These are phyloP conservation scores for Phytomonas sp. DNA, from an alignment of 208 protist genomes.

Conservation along the genomic window DNA sequence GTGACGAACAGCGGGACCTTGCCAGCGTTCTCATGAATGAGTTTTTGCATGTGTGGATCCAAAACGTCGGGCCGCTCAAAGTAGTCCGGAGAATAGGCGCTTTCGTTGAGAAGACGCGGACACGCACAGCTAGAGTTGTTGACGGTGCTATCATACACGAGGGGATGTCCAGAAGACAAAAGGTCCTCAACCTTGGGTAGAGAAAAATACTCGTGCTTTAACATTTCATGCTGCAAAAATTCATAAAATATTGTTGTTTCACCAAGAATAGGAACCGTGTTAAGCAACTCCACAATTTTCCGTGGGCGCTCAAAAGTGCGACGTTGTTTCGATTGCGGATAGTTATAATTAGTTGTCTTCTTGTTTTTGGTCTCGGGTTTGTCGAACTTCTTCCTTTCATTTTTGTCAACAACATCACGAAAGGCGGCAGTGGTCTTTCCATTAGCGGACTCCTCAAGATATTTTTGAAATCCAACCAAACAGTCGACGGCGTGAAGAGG, in stretches of 20 bases:
- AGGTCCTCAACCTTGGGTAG: constrained; percentile 41
- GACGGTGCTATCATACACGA: constrained; percentile 54
- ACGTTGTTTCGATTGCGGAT: constrained; percentile 9
- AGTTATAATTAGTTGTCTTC: constrained; percentile 10
- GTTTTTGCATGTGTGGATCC: constrained; percentile 42
- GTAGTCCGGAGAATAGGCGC: constrained; percentile 22
- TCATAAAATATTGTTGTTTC: constrained; percentile 24
- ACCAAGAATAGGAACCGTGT: constrained; percentile 28
- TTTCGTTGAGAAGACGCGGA: constrained; percentile 39
- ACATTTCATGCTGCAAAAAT: constrained; percentile 36
- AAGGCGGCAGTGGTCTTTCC: not conserved
- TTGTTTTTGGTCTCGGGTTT: constrained; percentile 9
- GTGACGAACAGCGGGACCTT: constrained; percentile 54
- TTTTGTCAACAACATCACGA: constrained; percentile 9
- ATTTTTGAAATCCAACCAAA: constrained; percentile 14
- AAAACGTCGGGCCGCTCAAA: constrained; percentile 31
- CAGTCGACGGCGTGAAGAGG: constrained; percentile 42
- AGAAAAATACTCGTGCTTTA: constrained; percentile 23
- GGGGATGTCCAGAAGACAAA: constrained; percentile 39
- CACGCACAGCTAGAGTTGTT: constrained; percentile 32
- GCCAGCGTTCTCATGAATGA: constrained; percentile 28
- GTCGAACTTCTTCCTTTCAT: constrained; percentile 15
- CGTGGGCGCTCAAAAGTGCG: constrained; percentile 31
- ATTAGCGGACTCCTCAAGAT: not conserved
- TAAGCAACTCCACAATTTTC: constrained; percentile 26